Evolutionary conservation across 345 rosid species (phyloP).

Genomic region (Aquilaria malaccensis): DNA sequence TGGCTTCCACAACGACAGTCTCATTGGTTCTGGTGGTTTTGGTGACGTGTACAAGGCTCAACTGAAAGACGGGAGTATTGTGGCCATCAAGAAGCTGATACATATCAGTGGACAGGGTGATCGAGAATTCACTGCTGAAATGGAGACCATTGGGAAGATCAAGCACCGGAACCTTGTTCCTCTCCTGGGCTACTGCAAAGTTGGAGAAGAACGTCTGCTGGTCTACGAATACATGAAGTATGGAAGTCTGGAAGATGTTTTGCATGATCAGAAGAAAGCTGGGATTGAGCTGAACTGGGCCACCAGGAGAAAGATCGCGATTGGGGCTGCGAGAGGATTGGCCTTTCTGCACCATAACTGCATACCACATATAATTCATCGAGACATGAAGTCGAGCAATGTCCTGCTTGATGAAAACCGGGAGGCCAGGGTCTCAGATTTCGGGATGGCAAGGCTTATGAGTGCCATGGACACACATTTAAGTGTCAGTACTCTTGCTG

Average conservation of each 20-base stretch:
- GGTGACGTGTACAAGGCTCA: conserved; percentile 95
- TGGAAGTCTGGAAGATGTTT: conserved; percentile 92
- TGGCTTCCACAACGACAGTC: conserved; percentile 73
- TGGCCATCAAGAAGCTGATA: conserved; percentile 90
- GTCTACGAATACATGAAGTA: conserved; percentile 94
- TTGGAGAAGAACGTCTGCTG: conserved; percentile 83
- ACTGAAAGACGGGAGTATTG: conserved; percentile 76
- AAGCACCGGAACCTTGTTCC: conserved; percentile 94
- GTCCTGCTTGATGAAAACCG: conserved; percentile 79
- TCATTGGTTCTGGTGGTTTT: conserved; percentile 94
- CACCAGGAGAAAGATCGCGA: conserved; percentile 69
- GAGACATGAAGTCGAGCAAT: conserved; percentile 98
- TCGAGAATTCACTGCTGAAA: conserved; percentile 89
- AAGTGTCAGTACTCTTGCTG: conserved; percentile 95
- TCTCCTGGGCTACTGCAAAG: conserved; percentile 86
- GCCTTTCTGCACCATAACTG: conserved; percentile 91
- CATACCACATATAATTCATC: conserved; percentile 82
- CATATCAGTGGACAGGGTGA: conserved; percentile 97
- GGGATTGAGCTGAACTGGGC: conserved; percentile 81
- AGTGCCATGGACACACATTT: conserved; percentile 86
- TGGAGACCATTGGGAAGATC: conserved; percentile 97
- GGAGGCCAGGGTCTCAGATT: conserved; percentile 94
- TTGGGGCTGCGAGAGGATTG: conserved; percentile 88
- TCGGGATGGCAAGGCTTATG: conserved; percentile 97
- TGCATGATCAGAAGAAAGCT: conserved; percentile 58